phyloP scores from a whole-genome alignment of 495 filamentous ascomycete species.

The Aspergillus carlsbadensis region DNA sequence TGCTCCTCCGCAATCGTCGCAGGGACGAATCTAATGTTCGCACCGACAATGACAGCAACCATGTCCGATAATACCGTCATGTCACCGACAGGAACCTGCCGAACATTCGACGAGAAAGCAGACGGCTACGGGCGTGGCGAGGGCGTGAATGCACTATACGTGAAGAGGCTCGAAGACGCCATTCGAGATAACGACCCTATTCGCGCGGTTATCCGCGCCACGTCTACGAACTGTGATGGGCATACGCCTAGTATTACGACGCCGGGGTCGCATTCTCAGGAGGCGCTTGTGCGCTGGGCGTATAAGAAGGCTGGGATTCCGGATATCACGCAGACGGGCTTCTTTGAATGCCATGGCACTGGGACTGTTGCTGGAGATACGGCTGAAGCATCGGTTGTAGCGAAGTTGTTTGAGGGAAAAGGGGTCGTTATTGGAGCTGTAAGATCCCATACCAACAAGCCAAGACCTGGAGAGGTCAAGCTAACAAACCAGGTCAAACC shows the following conservation, averaged over 20 bases:
- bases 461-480: background rate
- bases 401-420: constrained; percentile 16
- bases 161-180: constrained; percentile 37
- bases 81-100: constrained; percentile 21
- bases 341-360: constrained; percentile 53
- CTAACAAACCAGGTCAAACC: constrained; percentile 25
- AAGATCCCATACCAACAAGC: no score
- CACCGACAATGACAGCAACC: constrained; percentile 18
- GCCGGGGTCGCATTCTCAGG: constrained; percentile 13
- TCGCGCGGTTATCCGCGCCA: constrained; percentile 23
- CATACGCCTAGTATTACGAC: constrained; percentile 8
- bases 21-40: constrained; percentile 32
- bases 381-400: constrained; percentile 24
- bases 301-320: constrained; percentile 22
- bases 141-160: constrained; percentile 27
- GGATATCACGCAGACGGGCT: constrained; percentile 29
- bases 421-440: constrained; percentile 25
- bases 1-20: constrained; percentile 32
- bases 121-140: constrained; percentile 44
- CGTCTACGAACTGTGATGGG: constrained; percentile 24
- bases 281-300: constrained; percentile 20
- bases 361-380: constrained; percentile 44
- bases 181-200: constrained; percentile 33
- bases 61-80: constrained; percentile 3
- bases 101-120: constrained; percentile 30